Percentiles rank a stretch among this genome's conserved stretches.
Evolutionary conservation across 1,139 yeast species (phyloP).

Genomic region (Zygoascus sp.): DNA sequence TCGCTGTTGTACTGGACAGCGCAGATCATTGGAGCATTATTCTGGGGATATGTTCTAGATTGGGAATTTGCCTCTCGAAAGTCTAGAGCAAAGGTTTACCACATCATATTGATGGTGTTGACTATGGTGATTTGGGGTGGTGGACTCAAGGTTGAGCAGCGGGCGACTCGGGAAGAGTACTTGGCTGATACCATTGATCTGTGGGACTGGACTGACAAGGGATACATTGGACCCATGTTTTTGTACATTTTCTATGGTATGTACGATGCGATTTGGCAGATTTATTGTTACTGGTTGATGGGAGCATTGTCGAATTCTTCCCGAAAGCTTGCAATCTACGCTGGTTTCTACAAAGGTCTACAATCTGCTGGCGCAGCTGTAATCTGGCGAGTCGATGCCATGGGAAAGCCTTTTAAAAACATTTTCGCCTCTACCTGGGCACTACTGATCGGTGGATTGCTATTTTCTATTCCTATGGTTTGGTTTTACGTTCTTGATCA

Average conservation of each 20-base stretch:
- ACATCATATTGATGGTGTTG: slow-evolving; percentile 39
- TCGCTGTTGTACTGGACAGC: slow-evolving; percentile 54
- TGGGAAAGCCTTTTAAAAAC: slow-evolving; percentile 38
- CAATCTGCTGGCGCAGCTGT: slow-evolving; percentile 59
- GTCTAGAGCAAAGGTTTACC: slow-evolving; percentile 45
- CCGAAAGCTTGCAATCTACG: slow-evolving; percentile 10
- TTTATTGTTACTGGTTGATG: slow-evolving; percentile 31
- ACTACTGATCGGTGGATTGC: slow-evolving; percentile 44
- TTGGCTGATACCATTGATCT: slow-evolving; percentile 1
- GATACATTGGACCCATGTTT: slow-evolving; percentile 56
- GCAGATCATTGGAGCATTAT: slow-evolving; percentile 52
- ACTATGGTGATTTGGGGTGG: slow-evolving; percentile 57
- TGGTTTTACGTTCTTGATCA: slow-evolving; percentile 31
- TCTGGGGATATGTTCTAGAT: slow-evolving; percentile 47
- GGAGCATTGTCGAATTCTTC: slow-evolving; percentile 13
- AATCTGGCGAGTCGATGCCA: slow-evolving; percentile 53
- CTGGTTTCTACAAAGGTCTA: slow-evolving; percentile 53
- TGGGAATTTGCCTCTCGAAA: slow-evolving; percentile 40
- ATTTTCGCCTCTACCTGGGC: slow-evolving; percentile 54
- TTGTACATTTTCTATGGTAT: slow-evolving; percentile 57
- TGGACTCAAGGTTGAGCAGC: slow-evolving; percentile 48
- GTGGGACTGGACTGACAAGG: slow-evolving; percentile 27
- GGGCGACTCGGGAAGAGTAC: slow-evolving; percentile 33
- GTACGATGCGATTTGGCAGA: slow-evolving; percentile 56
- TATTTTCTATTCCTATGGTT: slow-evolving; percentile 40